These are phyloP conservation scores for Diversispora epigaea DNA, from an alignment of 192 early-diverging fungal genomes.

Conservation along the genomic window DNA sequence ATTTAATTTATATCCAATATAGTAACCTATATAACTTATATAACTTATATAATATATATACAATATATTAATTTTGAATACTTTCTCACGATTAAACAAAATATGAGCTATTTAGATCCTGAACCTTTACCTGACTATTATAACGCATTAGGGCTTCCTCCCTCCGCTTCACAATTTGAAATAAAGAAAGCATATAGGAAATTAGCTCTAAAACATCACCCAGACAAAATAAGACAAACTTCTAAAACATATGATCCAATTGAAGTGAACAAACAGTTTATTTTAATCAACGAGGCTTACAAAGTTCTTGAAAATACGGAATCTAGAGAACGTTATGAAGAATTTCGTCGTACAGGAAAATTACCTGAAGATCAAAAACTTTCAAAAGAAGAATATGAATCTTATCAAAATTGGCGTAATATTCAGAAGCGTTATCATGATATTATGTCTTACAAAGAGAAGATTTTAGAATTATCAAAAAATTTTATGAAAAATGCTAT, in stretches of 20 bases:
- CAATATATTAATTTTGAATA: too few species aligned
- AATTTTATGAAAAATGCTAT: not conserved
- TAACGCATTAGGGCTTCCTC: constrained; percentile 81
- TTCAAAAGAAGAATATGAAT: not conserved
- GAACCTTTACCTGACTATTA: constrained; percentile 54
- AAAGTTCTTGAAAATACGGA: not conserved
- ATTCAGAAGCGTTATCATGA: constrained; percentile 19
- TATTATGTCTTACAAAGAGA: constrained; percentile 25
- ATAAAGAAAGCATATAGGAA: constrained; percentile 99
- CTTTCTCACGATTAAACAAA: not conserved
- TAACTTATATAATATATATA: too few species aligned
- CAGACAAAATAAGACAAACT: constrained; percentile 60
- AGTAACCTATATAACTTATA: too few species aligned
- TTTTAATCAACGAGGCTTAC: constrained; percentile 28
- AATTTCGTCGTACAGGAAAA: not conserved
- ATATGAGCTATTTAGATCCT: not conserved
- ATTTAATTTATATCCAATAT: too few species aligned
- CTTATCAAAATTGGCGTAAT: not conserved
- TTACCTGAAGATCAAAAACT: not conserved
- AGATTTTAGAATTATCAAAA: not conserved
- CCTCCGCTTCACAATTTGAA: constrained; percentile 72
- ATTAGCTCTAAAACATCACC: constrained; percentile 88
- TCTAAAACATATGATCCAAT: not conserved
- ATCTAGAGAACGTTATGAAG: constrained; percentile 11
- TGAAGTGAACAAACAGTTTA: constrained; percentile 11